Evolutionary conservation across 1,139 yeast genomes (phyloP).

Genomic region (Saccharomyces pastorianus): DNA sequence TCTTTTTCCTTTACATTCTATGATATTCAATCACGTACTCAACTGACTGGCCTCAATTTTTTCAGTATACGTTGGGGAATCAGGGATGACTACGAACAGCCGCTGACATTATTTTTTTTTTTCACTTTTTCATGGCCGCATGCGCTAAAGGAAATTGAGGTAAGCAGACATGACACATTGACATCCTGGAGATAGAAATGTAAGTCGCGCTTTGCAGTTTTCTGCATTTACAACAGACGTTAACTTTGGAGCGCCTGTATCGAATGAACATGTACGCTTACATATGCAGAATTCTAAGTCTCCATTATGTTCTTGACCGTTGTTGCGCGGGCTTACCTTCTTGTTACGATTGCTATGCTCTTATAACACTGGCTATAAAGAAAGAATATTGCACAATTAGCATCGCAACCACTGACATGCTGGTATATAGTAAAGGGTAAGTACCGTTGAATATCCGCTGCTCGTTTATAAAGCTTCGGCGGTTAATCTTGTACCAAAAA

Average conservation of each 20-base stretch:
- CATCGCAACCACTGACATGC: not conserved
- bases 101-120: not conserved
- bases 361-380: not conserved
- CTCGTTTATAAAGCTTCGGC: not conserved
- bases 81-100: not conserved
- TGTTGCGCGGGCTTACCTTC: not conserved
- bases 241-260: not conserved
- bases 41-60: not conserved
- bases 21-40: not conserved
- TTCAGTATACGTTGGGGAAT: not conserved
- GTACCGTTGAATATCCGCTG: not conserved
- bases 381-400: not conserved
- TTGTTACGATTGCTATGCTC: not conserved
- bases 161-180: not conserved
- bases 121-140: not conserved
- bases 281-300: not conserved
- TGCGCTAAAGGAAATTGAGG: not conserved
- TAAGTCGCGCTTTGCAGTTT: not conserved
- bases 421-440: not conserved
- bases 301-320: not conserved
- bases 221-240: not conserved
- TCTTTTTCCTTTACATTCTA: not conserved
- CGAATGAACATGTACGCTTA: too few species aligned
- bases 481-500: not conserved
- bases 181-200: not conserved